Evolutionary conservation across 257 asterid species (phyloP).

Genomic region (Jacaranda mimosifolia): DNA sequence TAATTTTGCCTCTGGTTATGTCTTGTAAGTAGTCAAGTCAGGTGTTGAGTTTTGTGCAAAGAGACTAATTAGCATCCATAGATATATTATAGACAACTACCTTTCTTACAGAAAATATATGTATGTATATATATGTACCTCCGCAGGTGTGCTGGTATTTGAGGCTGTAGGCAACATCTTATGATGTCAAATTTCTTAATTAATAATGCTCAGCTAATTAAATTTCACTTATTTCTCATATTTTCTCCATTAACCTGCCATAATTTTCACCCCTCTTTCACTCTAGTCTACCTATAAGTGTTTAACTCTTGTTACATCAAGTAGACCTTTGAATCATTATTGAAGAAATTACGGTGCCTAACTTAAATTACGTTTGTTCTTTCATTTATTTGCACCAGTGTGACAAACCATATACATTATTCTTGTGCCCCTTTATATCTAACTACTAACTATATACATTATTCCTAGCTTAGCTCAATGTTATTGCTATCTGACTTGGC

Average conservation of each 20-base stretch:
- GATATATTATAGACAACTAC: background rate
- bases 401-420: slow-evolving; percentile 15
- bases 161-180: slow-evolving; percentile 42
- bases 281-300: background rate
- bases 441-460: slow-evolving; percentile 41
- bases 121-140: slow-evolving; percentile 43
- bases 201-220: too few species aligned
- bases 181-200: background rate
- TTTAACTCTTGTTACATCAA: slow-evolving; percentile 16
- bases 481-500: background rate
- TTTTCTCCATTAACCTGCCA: slow-evolving; percentile 34
- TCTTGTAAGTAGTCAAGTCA: slow-evolving; percentile 34
- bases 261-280: slow-evolving; percentile 1
- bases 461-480: background rate
- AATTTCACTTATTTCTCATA: slow-evolving; percentile 18
- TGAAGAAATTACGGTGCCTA: slow-evolving; percentile 28
- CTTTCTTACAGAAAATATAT: too few species aligned
- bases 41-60: slow-evolving; percentile 40
- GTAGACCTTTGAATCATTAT: slow-evolving; percentile 22
- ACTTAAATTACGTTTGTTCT: slow-evolving; percentile 9
- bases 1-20: slow-evolving; percentile 41
- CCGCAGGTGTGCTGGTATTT: slow-evolving; percentile 44
- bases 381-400: slow-evolving; percentile 38
- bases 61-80: background rate
- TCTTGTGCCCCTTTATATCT: slow-evolving; percentile 30